Base-by-base conservation (phyloP, 148 eudicot species). In the Linanthus parryae region DNA sequence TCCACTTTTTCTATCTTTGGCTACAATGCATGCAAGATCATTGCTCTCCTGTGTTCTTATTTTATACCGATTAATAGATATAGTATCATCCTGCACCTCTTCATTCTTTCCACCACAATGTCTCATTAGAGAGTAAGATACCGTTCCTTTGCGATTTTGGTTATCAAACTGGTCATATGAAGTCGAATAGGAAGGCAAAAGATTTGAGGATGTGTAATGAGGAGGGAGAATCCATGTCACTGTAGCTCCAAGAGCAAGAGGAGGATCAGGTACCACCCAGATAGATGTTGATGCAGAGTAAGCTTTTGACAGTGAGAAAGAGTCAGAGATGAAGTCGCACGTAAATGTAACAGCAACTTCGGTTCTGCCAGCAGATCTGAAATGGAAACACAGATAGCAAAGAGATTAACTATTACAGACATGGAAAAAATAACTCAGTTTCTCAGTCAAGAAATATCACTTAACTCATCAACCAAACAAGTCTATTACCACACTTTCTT, bases 141-240 rank as follows among this genome's bases (percentile, higher is more conserved):
- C 52, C 25, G 59, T 47, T 34, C 78, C 77, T 64, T 62, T 76
- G 30, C 46, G 76, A 55, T 57, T 72, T 62, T 61, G 71, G 48
- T 61, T 35, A 68, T 72, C 79, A 23, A 41, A 59, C 70, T 68
- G 78, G 46, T 63, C 44, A 40, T 65, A 53, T 25, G 76, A 54
- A 56, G 56, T 72, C 21, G 78, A 73, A 57, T 76, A 58, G 19
- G 47, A 57, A 35, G 88, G 95, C 62, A 89, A 72, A 56, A 85
- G 77, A 56, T 64, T 73, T 16, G 97, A 74, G 22, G 97, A 59
- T 45, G 73, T 80, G 68, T 89, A 82, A 70, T 85, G 73, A 45
- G 95, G 83, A 62, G 97, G 97, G 51, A 89, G 91, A 67, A 83
- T 61, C 97, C 97, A 89, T 27, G 97, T 89, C n/a, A 78, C 63